A percentile compares a stretch with the other conserved stretches of the same genome.
Evolutionary conservation across 495 filamentous ascomycete genomes (phyloP).

Genomic region (Cenococcum geophilum): DNA sequence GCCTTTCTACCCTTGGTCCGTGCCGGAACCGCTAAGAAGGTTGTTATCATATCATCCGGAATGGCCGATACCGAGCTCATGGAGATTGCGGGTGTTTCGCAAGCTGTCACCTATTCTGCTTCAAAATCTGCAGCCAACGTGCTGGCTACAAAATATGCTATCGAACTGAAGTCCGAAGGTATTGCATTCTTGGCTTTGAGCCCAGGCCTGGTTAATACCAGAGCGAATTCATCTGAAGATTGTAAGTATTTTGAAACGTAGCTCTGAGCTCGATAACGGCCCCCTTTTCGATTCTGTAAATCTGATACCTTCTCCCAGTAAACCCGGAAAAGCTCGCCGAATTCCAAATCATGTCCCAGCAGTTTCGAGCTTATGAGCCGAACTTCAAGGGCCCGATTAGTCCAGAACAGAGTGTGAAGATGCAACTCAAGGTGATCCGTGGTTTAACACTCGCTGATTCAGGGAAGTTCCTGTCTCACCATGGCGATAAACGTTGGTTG

Average conservation of each 20-base stretch:
- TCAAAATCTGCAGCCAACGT: slow-evolving; percentile 31
- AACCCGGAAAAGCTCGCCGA: neutral
- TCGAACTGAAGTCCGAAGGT: slow-evolving; percentile 20
- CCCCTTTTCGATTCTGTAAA: neutral
- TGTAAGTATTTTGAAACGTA: neutral
- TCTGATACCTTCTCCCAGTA: neutral
- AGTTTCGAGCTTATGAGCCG: slow-evolving; percentile 26
- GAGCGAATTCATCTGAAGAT: neutral
- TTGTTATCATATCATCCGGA: slow-evolving; percentile 28
- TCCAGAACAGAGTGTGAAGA: slow-evolving; percentile 22
- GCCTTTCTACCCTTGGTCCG: slow-evolving; percentile 32
- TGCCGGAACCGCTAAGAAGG: slow-evolving; percentile 24
- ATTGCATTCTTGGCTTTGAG: slow-evolving; percentile 26
- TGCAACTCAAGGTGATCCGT: slow-evolving; percentile 24
- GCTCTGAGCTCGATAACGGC: no score
- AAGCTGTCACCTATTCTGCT: slow-evolving; percentile 22
- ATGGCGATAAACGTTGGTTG: slow-evolving; percentile 29
- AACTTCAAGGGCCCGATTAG: slow-evolving; percentile 29
- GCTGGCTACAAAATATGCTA: slow-evolving; percentile 29
- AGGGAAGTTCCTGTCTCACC: slow-evolving; percentile 28
- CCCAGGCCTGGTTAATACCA: slow-evolving; percentile 28
- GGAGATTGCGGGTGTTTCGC: slow-evolving; percentile 14
- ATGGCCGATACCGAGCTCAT: slow-evolving; percentile 27
- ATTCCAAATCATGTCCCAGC: slow-evolving; percentile 3
- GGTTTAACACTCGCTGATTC: slow-evolving; percentile 19